Evolutionary conservation across 2,329 filamentous ascomycete genomes (phyloP), one percentile per base, ranked within the genome.

Genomic region (Pseudocercospora ulei): DNA sequence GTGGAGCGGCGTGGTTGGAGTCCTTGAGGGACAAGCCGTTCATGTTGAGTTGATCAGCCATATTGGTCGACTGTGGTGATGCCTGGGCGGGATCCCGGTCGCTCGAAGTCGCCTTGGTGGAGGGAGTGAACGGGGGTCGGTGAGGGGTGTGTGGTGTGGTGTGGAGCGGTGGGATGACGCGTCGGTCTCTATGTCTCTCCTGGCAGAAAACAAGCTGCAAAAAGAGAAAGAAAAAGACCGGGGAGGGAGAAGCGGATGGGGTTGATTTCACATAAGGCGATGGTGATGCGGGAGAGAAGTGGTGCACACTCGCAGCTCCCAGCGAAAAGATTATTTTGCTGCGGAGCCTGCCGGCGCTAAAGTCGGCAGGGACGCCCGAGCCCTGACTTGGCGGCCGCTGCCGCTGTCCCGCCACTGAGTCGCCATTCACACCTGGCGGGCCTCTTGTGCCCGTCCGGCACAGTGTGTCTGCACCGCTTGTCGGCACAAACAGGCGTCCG

Each of bases 1-100:
- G 53, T 41, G 54, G 52, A 36, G 65, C 61, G 52, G 72, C 74
- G 59, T 77, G 74, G 63, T 76, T 70, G 46, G 72, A 75, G 51
- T 79, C 75, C 60, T 74, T 76, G 49, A 88, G 69, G 65, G 68
- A 79, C 57, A 88, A 70, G 61, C 77, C 76, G 61, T 72, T 74
- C 75, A 88, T 86, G 70, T 85, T 84, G 57, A 90, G 73, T 70
- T 87, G 79, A 58, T 84, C 80, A 63, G 81, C 81, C 81, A 86
- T 86, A 46, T 33, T 50, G 38, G 40, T 36, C 36, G 26, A 35
- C 18, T 37, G 29, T 16, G 39, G 38, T 35, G 38, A 5, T 41
- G 38, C 18, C 28, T 30, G 27, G 18, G 44, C 33, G 30, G 35
- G 35, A n/a, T 12, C 39, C 42, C 23, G 25, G 16, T 33, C 30